Percentiles rank a stretch among this genome's conserved stretches.
Conservation (phyloP, 345 rosid species). For the Anastatica hierochuntica region DNA sequence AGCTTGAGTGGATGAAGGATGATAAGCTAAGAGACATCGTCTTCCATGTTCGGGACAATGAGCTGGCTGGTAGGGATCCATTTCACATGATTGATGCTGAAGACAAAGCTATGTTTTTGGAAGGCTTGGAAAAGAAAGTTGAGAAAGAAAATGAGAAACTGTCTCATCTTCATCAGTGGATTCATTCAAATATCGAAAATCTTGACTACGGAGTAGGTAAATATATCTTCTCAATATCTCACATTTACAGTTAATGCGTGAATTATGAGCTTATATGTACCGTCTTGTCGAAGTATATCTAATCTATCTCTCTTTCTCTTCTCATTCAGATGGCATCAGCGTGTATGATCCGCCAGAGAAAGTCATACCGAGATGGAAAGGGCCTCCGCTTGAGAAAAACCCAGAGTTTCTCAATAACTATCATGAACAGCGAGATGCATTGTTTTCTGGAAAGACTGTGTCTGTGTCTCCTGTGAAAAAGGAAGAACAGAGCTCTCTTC, state of each 20-base stretch:
- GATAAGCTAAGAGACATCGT: conserved; percentile 69
- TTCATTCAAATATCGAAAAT: conserved; percentile 81
- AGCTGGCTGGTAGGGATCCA: conserved; percentile 76
- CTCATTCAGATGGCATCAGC: conserved; percentile 65
- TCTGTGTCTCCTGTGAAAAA: conserved; percentile 28
- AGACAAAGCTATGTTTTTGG: conserved; percentile 63
- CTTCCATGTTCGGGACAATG: conserved; percentile 83
- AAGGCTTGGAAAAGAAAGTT: conserved; percentile 79
- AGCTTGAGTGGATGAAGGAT: conserved; percentile 87
- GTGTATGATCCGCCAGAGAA: conserved; percentile 72
- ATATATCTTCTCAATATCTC: conserved; percentile 5
- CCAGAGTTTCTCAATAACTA: conserved; percentile 45
- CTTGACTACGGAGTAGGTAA: conserved; percentile 91
- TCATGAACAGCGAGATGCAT: conserved; percentile 40
- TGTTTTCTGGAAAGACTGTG: conserved; percentile 31
- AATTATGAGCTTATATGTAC: too few species aligned
- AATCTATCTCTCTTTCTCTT: conserved; percentile 1
- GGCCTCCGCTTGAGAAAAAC: conserved; percentile 46
- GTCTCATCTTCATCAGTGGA: conserved; percentile 57
- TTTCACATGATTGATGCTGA: conserved; percentile 62
- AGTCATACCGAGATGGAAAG: conserved; percentile 84
- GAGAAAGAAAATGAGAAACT: conserved; percentile 70
- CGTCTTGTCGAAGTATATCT: too few species aligned
- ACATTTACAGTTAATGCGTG: background rate
- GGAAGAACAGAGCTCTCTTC: conserved; percentile 33